Evolutionary conservation across 345 rosid genomes (phyloP).

Genomic region (Populus alba): DNA sequence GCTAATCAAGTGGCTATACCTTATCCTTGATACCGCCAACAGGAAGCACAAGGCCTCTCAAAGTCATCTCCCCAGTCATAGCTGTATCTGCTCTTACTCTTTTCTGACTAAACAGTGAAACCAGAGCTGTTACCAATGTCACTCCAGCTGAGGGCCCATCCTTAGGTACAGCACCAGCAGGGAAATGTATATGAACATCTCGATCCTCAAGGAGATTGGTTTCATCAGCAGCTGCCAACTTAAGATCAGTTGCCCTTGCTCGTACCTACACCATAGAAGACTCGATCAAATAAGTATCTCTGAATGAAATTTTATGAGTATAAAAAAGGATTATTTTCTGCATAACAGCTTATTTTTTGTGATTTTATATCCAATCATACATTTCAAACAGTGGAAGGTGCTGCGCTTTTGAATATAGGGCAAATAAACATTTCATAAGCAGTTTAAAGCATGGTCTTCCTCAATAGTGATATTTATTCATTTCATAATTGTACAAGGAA

Average conservation of each 20-base stretch:
- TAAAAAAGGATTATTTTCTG: background rate
- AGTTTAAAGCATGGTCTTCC: background rate
- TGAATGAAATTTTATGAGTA: background rate
- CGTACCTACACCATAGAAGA: constrained; percentile 53
- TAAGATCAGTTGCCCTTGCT: constrained; percentile 85
- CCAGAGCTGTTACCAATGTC: constrained; percentile 91
- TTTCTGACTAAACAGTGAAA: constrained; percentile 80
- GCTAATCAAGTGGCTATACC: constrained; percentile 35
- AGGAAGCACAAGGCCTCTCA: constrained; percentile 94
- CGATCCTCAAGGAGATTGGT: constrained; percentile 75
- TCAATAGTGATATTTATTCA: background rate
- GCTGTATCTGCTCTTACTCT: constrained; percentile 95
- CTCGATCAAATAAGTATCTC: background rate
- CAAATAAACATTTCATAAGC: background rate
- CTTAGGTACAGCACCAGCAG: constrained; percentile 96
- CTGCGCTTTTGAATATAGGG: background rate
- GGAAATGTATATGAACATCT: constrained; percentile 96
- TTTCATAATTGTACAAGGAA: background rate
- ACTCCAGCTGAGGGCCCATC: constrained; percentile 99
- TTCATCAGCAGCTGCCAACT: constrained; percentile 56
- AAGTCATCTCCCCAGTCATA: constrained; percentile 99
- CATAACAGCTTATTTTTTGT: background rate
- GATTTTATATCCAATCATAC: background rate
- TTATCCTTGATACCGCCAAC: constrained; percentile 98
- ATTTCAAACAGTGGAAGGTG: background rate